Conservation (phyloP, 768 basidiomycete genomes). For the Macrolepiota albuminosa region DNA sequence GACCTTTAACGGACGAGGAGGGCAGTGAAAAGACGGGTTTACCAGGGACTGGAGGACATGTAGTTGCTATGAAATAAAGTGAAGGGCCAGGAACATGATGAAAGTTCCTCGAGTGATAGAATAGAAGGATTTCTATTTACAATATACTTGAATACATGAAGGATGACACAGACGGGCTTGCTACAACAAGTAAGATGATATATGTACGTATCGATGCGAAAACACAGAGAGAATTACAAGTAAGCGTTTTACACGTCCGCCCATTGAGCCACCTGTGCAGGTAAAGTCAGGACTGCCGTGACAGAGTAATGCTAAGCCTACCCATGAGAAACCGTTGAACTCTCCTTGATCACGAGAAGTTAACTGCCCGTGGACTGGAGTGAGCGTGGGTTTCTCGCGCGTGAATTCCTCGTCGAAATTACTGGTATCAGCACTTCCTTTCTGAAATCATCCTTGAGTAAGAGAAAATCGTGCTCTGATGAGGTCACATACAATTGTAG, state of each 20-base stretch:
- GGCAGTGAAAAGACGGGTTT: conserved; percentile 37
- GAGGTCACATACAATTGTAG: conserved; percentile 69
- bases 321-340: conserved; percentile 98
- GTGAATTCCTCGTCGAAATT: conserved; percentile 99
- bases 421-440: conserved; percentile 80
- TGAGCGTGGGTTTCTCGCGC: conserved; percentile 91
- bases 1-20: conserved; percentile 32
- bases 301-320: conserved; percentile 23
- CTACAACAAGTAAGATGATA: conserved; percentile 18
- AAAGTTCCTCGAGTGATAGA: conserved; percentile 8
- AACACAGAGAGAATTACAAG: conserved; percentile 20
- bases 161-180: conserved; percentile 10
- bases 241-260: conserved; percentile 45
- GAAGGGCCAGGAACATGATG: conserved; percentile 2
- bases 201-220: conserved; percentile 17
- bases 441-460: conserved; percentile 35
- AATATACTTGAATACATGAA: conserved; percentile 35
- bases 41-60: conserved; percentile 72
- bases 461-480: not conserved
- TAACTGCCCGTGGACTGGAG: conserved; percentile 93
- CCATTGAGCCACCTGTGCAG: conserved; percentile 46
- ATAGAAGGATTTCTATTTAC: conserved; percentile 18
- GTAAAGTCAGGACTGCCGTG: not conserved
- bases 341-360: conserved; percentile 89
- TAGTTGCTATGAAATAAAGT: conserved; percentile 34